Evolutionary conservation across 2,329 filamentous ascomycete species (phyloP), one percentile per base, ranked within the genome.

Genomic region (Xylaria sp.): DNA sequence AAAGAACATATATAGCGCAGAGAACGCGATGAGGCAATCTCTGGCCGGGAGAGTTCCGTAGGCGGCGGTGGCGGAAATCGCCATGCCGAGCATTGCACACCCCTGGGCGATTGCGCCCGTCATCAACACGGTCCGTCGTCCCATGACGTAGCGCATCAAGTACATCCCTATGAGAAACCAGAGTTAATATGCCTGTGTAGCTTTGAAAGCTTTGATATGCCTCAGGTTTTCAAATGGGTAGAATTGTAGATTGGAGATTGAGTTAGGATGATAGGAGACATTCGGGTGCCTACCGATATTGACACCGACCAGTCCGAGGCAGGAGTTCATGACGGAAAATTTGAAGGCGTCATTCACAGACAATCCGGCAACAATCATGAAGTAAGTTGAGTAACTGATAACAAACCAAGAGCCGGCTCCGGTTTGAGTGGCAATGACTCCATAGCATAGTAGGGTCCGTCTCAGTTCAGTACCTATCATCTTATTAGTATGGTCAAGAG

Each of bases 311-410:
- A 81, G 75, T 2, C 77, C 78, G 18, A 81, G 62, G 48, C 76
- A 80, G 3, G 74, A 76, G 54, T 76, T 78, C 72, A 82, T 76
- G 44, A 82, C 74, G 7, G 73, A 73, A 62, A 74, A 81, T 42
- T 75, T 71, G 65, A 82, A 82, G 1, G 78, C 71, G 20, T 77
- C 71, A 22, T 71, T 64, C 22, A 78, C 71, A 4, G 63, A 59
- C 24, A 74, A 59, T 1, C 76, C 76, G 2, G 72, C 70, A 0
- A 78, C 72, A 19, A 71, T 71, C 62, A 76, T 70, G 63, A 78
- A 81, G 62, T 80, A 81, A 2, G 78, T 79, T 6, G 74, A 67
- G 55, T 81, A 81, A 39, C 72, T 76, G 56, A 80, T 80, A 40
- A 79, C 65, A 60, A 79, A 81, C 76, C 77, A 81, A 0, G 74